phyloP scores from a whole-genome alignment of 2,329 filamentous ascomycete genomes.

The Colletotrichum sp. region DNA sequence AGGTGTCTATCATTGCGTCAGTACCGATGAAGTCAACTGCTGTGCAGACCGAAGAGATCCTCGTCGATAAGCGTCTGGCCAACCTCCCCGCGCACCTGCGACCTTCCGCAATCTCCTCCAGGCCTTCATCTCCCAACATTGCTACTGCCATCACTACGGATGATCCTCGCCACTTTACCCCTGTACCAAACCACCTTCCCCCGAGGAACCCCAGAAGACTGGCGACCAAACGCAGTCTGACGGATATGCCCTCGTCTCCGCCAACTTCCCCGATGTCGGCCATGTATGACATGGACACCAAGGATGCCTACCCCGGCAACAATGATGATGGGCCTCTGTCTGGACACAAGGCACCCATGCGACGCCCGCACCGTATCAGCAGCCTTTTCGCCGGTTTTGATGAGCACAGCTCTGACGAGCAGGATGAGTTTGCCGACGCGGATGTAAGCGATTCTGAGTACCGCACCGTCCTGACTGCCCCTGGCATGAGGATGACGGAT shows the following conservation, averaged over 20 bases:
- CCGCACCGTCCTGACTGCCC: slow-evolving; percentile 68
- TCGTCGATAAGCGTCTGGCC: slow-evolving; percentile 77
- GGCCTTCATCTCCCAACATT: slow-evolving; percentile 59
- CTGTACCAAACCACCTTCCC: slow-evolving; percentile 58
- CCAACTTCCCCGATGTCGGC: slow-evolving; percentile 26
- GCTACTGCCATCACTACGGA: slow-evolving; percentile 35
- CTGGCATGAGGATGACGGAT: slow-evolving; percentile 52
- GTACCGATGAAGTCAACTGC: slow-evolving; percentile 57
- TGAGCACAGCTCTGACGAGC: slow-evolving; percentile 70
- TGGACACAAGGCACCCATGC: slow-evolving; percentile 61
- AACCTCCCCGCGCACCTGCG: slow-evolving; percentile 79
- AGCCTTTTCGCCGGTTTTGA: slow-evolving; percentile 90
- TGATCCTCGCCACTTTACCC: slow-evolving; percentile 50
- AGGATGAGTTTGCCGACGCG: slow-evolving; percentile 64
- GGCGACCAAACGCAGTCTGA: slow-evolving; percentile 46
- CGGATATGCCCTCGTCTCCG: slow-evolving; percentile 58
- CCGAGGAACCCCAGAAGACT: slow-evolving; percentile 66
- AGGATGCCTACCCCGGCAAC: slow-evolving; percentile 77
- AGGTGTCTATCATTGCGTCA: slow-evolving; percentile 65
- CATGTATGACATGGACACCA: slow-evolving; percentile 41
- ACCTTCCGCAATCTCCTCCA: slow-evolving; percentile 74
- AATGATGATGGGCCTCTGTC: slow-evolving; percentile 81
- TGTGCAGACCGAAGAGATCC: slow-evolving; percentile 90
- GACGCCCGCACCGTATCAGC: slow-evolving; percentile 76
- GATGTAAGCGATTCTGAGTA: slow-evolving; percentile 72